Evolutionary conservation across 345 rosid genomes (phyloP).

Genomic region (Mallotus nudiflorus): DNA sequence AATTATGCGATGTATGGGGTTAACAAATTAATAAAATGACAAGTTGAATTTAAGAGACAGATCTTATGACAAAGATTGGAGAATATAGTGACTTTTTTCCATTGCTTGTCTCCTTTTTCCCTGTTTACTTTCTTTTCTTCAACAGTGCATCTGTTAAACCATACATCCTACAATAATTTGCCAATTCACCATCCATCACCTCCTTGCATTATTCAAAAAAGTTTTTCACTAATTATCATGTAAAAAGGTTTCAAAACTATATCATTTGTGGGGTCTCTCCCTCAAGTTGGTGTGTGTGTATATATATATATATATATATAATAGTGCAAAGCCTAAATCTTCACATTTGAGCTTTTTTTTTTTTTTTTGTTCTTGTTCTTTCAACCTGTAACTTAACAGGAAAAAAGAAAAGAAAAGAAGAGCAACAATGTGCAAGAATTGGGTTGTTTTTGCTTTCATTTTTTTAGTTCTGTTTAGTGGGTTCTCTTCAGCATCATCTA

Average conservation of each 20-base stretch:
- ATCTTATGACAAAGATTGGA: neutral
- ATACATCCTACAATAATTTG: too few relatives aligned
- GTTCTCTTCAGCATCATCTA: conserved; percentile 72
- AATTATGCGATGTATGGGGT: too few relatives aligned
- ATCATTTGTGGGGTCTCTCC: conserved; percentile 33
- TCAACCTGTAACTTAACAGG: conserved; percentile 16
- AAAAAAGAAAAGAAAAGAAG: too few relatives aligned
- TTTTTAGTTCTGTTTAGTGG: conserved; percentile 45
- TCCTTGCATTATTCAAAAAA: neutral
- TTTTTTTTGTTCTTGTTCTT: conserved; percentile 21
- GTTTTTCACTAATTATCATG: conserved; percentile 32
- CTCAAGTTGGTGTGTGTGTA: conserved; percentile 16
- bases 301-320: too few relatives aligned
- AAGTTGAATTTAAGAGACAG: neutral
- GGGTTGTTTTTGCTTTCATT: conserved; percentile 43
- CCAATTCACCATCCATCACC: neutral
- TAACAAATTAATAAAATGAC: neutral
- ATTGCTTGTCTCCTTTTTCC: neutral
- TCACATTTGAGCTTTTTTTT: conserved; percentile 26
- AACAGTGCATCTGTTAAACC: too few relatives aligned
- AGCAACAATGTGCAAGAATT: conserved; percentile 40
- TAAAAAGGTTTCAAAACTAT: conserved; percentile 14
- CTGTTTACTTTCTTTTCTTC: neutral
- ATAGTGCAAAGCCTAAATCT: conserved; percentile 29
- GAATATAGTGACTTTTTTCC: neutral